Percentiles rank a stretch among this genome's conserved stretches.
phyloP scores from a whole-genome alignment of 2,329 filamentous ascomycete genomes.

The Penicillium sp. region DNA sequence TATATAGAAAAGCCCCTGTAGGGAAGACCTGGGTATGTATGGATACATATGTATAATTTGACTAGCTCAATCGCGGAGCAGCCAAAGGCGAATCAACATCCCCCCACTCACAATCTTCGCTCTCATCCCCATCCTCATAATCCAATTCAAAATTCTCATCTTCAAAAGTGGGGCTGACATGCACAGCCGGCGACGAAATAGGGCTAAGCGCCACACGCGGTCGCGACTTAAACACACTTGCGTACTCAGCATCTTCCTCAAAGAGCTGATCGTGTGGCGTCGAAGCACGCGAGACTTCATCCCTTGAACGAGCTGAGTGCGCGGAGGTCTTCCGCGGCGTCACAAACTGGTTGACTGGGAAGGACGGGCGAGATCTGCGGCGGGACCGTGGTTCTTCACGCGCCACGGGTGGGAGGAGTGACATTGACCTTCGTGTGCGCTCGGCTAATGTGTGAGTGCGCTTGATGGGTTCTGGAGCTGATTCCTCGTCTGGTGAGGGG shows the following conservation, averaged over 20 bases:
- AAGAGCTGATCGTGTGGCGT: conserved; percentile 69
- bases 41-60: neutral
- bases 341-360: conserved; percentile 57
- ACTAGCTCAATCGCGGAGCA: conserved; percentile 7
- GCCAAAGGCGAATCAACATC: conserved; percentile 23
- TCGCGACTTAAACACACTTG: conserved; percentile 78
- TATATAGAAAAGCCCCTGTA: neutral
- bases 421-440: conserved; percentile 79
- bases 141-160: conserved; percentile 22
- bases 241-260: conserved; percentile 68
- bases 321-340: conserved; percentile 43
- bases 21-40: neutral
- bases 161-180: conserved; percentile 29
- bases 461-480: conserved; percentile 20
- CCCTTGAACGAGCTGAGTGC: conserved; percentile 8
- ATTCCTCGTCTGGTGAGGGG: conserved; percentile 8
- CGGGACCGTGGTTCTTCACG: conserved; percentile 24
- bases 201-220: conserved; percentile 79
- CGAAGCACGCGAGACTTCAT: conserved; percentile 33
- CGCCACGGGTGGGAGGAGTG: conserved; percentile 50
- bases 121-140: conserved; percentile 15
- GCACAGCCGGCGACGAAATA: conserved; percentile 43
- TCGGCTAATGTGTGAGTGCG: conserved; percentile 59
- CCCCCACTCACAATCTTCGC: conserved; percentile 11
- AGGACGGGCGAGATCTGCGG: conserved; percentile 36